These are phyloP conservation scores for Hyparrhenia diplandra DNA, from an alignment of 176 grass and related monocot genomes.

Conservation along the genomic window DNA sequence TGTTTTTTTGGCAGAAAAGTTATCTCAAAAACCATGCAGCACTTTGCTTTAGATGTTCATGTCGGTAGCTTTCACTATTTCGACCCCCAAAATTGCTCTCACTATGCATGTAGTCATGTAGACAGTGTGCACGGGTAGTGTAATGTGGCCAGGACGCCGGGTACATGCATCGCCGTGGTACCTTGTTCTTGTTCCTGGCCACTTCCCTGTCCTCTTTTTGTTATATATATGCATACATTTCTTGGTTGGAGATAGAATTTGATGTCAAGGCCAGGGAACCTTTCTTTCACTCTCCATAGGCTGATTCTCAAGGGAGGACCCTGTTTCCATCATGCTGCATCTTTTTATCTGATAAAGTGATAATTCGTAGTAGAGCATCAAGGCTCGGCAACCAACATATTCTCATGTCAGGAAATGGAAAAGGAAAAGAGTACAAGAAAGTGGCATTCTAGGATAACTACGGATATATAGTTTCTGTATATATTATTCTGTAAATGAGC, in stretches of 20 bases:
- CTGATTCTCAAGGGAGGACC: constrained; percentile 14
- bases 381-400: constrained; percentile 1
- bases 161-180: constrained; percentile 31
- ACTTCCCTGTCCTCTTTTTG: not conserved
- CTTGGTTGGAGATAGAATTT: not conserved
- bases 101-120: not conserved
- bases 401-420: constrained; percentile 1
- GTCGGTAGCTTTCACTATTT: not conserved
- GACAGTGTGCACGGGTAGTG: not conserved
- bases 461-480: too few species aligned
- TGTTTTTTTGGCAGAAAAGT: not conserved
- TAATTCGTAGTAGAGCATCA: not conserved
- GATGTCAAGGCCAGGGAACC: constrained; percentile 17
- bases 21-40: not conserved
- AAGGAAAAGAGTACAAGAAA: not conserved
- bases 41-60: constrained; percentile 7
- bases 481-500: too few species aligned
- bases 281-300: not conserved
- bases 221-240: not conserved
- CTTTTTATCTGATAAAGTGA: constrained; percentile 30
- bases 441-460: not conserved
- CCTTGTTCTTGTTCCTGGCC: constrained; percentile 15
- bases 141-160: constrained; percentile 15
- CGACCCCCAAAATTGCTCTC: not conserved
- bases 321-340: constrained; percentile 19